These are phyloP conservation scores for Globisporangium acanthophoron DNA, from an alignment of 352 stramenopile genomes.

Conservation along the genomic window DNA sequence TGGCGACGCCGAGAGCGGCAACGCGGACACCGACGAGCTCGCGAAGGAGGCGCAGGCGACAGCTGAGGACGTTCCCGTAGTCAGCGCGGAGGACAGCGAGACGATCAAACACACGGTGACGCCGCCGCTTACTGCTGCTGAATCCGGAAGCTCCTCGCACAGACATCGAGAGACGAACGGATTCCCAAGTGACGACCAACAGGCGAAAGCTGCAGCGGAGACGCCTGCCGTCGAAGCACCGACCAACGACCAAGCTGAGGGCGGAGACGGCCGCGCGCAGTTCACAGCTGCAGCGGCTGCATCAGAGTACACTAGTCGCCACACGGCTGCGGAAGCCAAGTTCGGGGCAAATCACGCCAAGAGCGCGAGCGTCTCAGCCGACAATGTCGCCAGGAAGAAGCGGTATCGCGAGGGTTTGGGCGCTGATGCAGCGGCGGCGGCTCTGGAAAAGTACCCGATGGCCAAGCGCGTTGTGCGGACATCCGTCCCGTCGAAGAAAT, in stretches of 20 bases:
- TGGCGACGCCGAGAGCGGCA: constrained; percentile 2
- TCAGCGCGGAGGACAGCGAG: not conserved
- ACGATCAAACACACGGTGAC: not conserved
- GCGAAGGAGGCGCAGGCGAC: constrained; percentile 3
- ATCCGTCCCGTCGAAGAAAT: constrained; percentile 37
- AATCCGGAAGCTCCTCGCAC: not conserved
- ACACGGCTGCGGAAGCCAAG: not conserved
- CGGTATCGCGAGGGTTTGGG: constrained; percentile 4
- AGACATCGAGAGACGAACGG: not conserved
- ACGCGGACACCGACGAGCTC: constrained; percentile 5
- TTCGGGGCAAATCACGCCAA: constrained; percentile 1
- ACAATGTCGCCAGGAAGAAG: constrained; percentile 18
- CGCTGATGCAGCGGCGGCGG: constrained; percentile 2
- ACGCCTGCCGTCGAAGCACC: not conserved
- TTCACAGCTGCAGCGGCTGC: not conserved
- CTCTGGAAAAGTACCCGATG: constrained; percentile 2
- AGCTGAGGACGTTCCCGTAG: not conserved
- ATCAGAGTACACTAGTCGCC: not conserved
- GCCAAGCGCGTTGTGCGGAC: constrained; percentile 31
- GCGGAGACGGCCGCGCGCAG: not conserved
- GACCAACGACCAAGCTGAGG: not conserved
- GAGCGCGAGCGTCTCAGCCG: constrained; percentile 2
- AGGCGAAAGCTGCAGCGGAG: not conserved
- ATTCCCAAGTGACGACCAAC: not conserved
- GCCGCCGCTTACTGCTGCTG: no score